Evolutionary conservation across 345 rosid genomes (phyloP).

Genomic region (Rhodomyrtus tomentosa): DNA sequence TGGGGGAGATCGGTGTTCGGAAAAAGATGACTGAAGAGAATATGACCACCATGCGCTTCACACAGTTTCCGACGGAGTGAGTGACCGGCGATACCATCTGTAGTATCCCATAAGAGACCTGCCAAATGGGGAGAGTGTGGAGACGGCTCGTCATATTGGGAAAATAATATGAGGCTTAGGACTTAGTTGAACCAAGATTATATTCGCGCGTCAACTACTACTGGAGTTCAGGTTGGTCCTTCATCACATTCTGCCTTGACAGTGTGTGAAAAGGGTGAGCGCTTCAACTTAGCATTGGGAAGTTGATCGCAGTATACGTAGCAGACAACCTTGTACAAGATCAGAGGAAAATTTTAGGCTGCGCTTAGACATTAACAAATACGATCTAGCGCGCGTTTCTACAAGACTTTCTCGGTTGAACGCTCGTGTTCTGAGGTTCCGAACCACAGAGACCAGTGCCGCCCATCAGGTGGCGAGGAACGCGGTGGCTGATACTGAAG

Average conservation of each 20-base stretch:
- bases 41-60: conserved; percentile 78
- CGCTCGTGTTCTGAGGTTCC: not conserved
- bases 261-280: not conserved
- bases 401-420: not conserved
- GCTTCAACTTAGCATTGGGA: not conserved
- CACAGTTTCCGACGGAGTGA: conserved; percentile 81
- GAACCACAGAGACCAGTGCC: not conserved
- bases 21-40: conserved; percentile 65
- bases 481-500: not conserved
- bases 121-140: not conserved
- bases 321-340: not conserved
- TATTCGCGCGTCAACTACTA: not conserved
- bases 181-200: not conserved
- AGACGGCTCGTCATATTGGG: not conserved
- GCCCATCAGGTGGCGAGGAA: not conserved
- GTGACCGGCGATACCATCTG: conserved; percentile 74
- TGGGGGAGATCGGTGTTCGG: conserved; percentile 43
- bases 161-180: not conserved
- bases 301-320: not conserved
- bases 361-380: not conserved
- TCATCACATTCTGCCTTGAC: not conserved
- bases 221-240: not conserved
- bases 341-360: not conserved
- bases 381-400: not conserved
- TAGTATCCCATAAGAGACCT: conserved; percentile 78